Evolutionary conservation across 371 early-diverging fungal genomes (phyloP), one percentile per base, ranked within the genome.

Genomic region (Parasitella parasitica): DNA sequence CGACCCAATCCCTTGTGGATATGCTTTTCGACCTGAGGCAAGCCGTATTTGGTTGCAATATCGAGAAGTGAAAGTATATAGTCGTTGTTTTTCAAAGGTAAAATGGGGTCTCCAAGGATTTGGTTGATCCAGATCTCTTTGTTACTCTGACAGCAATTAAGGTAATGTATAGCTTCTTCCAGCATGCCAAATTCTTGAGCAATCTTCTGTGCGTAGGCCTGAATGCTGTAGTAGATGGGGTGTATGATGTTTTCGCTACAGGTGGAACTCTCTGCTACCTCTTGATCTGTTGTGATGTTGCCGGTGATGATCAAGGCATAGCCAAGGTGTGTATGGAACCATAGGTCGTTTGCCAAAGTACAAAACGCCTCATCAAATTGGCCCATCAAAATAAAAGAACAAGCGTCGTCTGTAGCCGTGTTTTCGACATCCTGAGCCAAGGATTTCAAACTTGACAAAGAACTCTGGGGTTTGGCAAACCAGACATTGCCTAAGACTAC

Each of bases 81-180:
- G 3, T 57, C 43, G 8, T 50, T 20, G 7, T 54, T 37, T 46
- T 59, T 38, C 7, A 22, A 12, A 1, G 48, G 24, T 5, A 66
- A 35, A 11, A 51, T 6, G 12, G 57, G 52, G 4, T 35, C 34
- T 12, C 52, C 38, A 9, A 26, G 38, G 43, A 76, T 66, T 49
- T 69, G 27, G 34, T 52, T 54, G 6, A 64, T 64, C 78, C 78
- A 78, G 16, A 54, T 34, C 39, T 69, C 73, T 11, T 59, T 57
- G 27, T 77, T 74, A 6, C 54, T 32, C 43, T 49, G 26, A 43
- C 78, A 78, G 12, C 54, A 30, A 27, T 18, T 57, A 6, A 72
- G 41, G 48, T 75, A 78, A 0, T 43, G 36, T 1, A 78, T 24
- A 0, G 78, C 75, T 51, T 78, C 75, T 9, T 62, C 59, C 73